Conservation (phyloP, 2,329 filamentous ascomycete genomes). For the Venturia asperata region DNA sequence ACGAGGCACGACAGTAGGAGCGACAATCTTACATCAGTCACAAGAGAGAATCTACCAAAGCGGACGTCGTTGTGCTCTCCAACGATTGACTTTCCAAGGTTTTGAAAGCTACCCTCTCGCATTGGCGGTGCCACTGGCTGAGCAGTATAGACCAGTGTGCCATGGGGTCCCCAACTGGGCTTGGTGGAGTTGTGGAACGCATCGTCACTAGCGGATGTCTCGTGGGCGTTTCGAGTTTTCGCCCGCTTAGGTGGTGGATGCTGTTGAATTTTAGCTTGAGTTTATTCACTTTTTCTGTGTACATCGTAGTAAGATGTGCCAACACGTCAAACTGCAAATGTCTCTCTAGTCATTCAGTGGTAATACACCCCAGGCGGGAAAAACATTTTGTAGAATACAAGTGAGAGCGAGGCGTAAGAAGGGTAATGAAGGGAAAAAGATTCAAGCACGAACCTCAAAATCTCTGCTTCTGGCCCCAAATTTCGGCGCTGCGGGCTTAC, state of each 20-base stretch:
- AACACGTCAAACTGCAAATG: too few species aligned
- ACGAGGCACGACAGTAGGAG: not conserved
- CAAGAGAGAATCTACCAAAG: constrained; percentile 55
- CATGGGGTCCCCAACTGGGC: constrained; percentile 70
- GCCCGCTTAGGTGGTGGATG: constrained; percentile 79
- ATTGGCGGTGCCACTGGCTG: constrained; percentile 34
- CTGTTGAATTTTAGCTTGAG: constrained; percentile 43
- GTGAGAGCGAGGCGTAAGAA: not conserved
- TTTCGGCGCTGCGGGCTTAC: constrained; percentile 31
- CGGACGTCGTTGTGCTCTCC: constrained; percentile 58
- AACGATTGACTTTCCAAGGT: constrained; percentile 52
- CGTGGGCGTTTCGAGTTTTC: constrained; percentile 58
- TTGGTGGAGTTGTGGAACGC: constrained; percentile 67
- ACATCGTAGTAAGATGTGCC: not conserved
- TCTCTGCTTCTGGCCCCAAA: constrained; percentile 20
- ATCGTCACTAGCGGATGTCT: constrained; percentile 54
- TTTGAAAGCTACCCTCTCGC: constrained; percentile 46
- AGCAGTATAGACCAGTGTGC: constrained; percentile 61
- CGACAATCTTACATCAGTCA: constrained; percentile 32
- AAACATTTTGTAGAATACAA: not conserved
- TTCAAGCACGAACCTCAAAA: constrained; percentile 25
- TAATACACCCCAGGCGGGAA: not conserved
- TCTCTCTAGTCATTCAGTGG: not conserved
- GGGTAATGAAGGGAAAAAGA: constrained; percentile 23
- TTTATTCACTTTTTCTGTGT: not conserved